Base-by-base conservation (phyloP, 2,329 filamentous ascomycete genomes). In the Drechslerella coelobrocha region DNA sequence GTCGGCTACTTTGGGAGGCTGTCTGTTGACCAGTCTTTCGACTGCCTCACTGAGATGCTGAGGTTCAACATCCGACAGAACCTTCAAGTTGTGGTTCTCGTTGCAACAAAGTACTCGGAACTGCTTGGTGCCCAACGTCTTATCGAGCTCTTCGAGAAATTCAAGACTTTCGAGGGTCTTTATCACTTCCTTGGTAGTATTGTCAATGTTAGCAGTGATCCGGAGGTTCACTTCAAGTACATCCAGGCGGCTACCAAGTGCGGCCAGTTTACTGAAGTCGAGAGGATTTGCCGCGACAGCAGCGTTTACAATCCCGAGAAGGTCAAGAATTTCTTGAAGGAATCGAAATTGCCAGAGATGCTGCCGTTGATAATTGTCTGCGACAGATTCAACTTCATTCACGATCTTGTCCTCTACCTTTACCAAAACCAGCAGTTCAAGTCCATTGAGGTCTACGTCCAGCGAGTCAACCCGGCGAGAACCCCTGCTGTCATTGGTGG, bases 381-480 rank as follows among this genome's bases (percentile, higher is more conserved):
- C 81, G 94, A 99, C 78, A 91, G 93, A n/a, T 97, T 95, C 85
- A 96, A 97, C 82, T 96, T 99, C 77, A 91, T 97, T 43, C 94
- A 99, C 78, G 94, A 99, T 77, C 81, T 99, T 77, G 91, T 99
- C 47, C 85, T 99, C 21, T 97, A 94, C 81, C 86, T 99, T 7
- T 99, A 99, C 83, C 94, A 97, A 84, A 96, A 96, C 81, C 93
- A 99, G 81, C 93, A 97, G 78, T 99, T 97, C 85, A 92, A 96
- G 82, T 96, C 94, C 0, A 99, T 99, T 74, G 94, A 99, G 81
- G 88, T 95, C 8, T 99, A 99, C 76, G 94, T 99, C 26, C 94
- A 99, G 83, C 89, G 91, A 47, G 92, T 99, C 75, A 99, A 99
- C 81, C 92, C 94, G 4, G 84, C 89, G 14, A 85, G 94, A 76